Evolutionary conservation across 768 basidiomycete genomes (phyloP).

Genomic region (Glaciozyma antarctica): DNA sequence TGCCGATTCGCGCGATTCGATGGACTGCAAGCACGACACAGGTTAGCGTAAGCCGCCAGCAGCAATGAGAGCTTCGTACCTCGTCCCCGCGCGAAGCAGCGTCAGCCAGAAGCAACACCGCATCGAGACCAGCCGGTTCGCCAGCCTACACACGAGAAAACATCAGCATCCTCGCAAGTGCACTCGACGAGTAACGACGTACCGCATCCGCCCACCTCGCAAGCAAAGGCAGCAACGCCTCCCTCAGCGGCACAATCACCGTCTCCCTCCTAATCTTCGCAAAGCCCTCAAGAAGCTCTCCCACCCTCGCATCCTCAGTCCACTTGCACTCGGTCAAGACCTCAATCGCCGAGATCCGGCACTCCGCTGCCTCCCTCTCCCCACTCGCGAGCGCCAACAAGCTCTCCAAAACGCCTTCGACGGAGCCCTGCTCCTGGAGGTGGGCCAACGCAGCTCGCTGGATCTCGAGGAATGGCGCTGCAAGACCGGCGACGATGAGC

Average conservation of each 20-base stretch:
- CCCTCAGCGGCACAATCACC: conserved; percentile 17
- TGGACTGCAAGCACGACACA: conserved; percentile 1
- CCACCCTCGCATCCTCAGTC: neutral
- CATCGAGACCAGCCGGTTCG: neutral
- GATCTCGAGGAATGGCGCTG: conserved; percentile 12
- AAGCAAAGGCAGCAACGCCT: conserved; percentile 22
- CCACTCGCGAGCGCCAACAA: neutral
- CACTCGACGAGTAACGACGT: neutral
- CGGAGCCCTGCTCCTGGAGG: neutral
- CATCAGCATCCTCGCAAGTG: neutral
- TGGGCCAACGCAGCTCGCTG: conserved; percentile 11
- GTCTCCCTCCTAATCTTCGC: neutral
- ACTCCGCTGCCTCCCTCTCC: conserved; percentile 6
- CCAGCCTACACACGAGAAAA: neutral
- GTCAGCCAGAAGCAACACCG: conserved; percentile 4
- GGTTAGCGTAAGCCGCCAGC: neutral
- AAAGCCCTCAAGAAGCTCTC: neutral
- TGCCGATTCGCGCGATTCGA: conserved; percentile 25
- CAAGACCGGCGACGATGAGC: conserved; percentile 8
- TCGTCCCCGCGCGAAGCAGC: neutral
- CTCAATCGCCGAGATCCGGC: conserved; percentile 13
- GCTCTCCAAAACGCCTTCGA: neutral
- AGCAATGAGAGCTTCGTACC: neutral
- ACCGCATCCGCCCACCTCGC: neutral
- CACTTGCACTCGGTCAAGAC: neutral